Conservation (phyloP, 2,329 filamentous ascomycete genomes). For the Cyphellophora attinorum region DNA sequence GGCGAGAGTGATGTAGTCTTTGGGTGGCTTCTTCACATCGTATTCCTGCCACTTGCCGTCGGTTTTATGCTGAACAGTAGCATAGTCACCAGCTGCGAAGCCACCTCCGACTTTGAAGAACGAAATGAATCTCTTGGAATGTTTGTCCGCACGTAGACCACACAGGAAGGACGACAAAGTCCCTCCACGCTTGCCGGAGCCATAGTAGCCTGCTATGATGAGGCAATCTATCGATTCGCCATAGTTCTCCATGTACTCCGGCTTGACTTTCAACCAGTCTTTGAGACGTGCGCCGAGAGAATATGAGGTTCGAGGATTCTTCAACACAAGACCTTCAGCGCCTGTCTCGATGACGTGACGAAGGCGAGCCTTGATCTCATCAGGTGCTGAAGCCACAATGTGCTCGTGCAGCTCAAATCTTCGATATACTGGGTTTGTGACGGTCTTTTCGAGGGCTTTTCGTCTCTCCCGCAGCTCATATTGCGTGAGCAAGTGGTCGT, state of each 20-base stretch:
- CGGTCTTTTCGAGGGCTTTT: constrained; percentile 60
- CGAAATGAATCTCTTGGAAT: constrained; percentile 53
- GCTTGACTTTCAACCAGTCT: constrained; percentile 98
- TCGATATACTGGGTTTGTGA: constrained; percentile 60
- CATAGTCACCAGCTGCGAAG: constrained; percentile 76
- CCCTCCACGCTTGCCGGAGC: constrained; percentile 75
- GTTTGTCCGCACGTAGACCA: constrained; percentile 70
- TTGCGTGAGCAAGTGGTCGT: constrained; percentile 66
- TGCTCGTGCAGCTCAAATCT: constrained; percentile 77
- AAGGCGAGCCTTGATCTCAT: constrained; percentile 69
- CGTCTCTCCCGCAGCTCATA: constrained; percentile 77
- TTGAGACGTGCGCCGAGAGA: constrained; percentile 81
- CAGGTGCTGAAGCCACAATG: constrained; percentile 53
- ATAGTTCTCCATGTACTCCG: constrained; percentile 95
- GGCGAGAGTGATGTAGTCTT: constrained; percentile 68
- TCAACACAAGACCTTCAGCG: constrained; percentile 83
- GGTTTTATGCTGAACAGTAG: constrained; percentile 69
- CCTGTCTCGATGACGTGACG: constrained; percentile 76
- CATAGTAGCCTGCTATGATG: constrained; percentile 86
- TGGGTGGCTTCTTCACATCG: constrained; percentile 68
- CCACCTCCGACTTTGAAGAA: constrained; percentile 98
- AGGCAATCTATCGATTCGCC: constrained; percentile 87
- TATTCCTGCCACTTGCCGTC: constrained; percentile 88
- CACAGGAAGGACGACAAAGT: constrained; percentile 81
- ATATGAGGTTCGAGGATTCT: constrained; percentile 84